Conservation (phyloP, 345 rosid species). For the Brassica cretica region DNA sequence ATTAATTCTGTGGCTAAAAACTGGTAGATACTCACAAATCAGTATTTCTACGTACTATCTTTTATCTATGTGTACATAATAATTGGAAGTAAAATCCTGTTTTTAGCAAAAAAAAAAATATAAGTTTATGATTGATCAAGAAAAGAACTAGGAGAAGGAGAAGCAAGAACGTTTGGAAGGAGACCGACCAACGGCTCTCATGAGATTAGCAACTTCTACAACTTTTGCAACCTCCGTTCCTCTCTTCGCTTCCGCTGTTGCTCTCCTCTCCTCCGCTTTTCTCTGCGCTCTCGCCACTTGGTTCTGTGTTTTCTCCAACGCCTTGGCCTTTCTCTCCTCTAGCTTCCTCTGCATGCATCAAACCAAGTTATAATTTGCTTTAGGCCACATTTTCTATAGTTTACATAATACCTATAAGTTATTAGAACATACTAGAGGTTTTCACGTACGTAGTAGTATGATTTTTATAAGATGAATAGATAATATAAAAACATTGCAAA, state of each 20-base stretch:
- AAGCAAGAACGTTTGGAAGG: slow-evolving; percentile 82
- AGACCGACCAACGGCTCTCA: slow-evolving; percentile 85
- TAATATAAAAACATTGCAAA: neutral
- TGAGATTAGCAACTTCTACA: slow-evolving; percentile 73
- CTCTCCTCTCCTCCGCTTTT: slow-evolving; percentile 89
- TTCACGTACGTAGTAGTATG: neutral
- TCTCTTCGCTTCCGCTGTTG: slow-evolving; percentile 81
- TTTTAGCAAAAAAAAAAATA: neutral
- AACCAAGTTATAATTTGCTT: neutral
- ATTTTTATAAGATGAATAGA: neutral
- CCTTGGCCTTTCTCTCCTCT: slow-evolving; percentile 81
- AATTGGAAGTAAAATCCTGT: neutral
- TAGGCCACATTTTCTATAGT: neutral
- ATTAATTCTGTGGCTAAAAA: neutral
- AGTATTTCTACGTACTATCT: neutral
- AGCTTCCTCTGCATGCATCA: slow-evolving; percentile 60
- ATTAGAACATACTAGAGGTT: neutral
- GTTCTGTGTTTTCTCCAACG: slow-evolving; percentile 88
- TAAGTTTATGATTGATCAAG: neutral
- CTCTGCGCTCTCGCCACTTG: slow-evolving; percentile 70
- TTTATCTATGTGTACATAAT: neutral
- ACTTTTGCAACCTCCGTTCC: slow-evolving; percentile 77
- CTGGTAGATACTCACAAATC: neutral
- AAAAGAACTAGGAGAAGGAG: slow-evolving; percentile 34
- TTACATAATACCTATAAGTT: neutral